phyloP scores from a whole-genome alignment of 2,329 filamentous ascomycete species.

The Epichloe elymi region DNA sequence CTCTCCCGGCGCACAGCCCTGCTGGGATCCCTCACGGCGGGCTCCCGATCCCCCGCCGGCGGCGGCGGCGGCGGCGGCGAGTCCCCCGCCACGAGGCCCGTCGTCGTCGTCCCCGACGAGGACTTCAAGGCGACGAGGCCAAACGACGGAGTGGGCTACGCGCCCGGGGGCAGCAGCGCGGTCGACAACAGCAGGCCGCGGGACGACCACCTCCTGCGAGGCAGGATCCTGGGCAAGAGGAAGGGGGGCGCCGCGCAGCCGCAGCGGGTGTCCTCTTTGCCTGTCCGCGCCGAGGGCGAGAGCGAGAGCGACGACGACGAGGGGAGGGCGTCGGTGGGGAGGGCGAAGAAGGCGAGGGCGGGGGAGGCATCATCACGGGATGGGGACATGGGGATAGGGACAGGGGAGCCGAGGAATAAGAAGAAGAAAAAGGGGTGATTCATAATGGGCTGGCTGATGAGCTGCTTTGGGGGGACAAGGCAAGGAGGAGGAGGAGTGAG shows the following conservation, averaged over 20 bases:
- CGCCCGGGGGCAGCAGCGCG: conserved; percentile 16
- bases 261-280: conserved; percentile 3
- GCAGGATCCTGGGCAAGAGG: conserved; percentile 9
- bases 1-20: conserved; percentile 22
- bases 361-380: neutral
- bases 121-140: neutral
- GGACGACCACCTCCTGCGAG: neutral
- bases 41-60: too few relatives aligned
- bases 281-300: neutral
- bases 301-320: conserved; percentile 24
- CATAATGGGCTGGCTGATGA: neutral
- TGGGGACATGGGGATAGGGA: too few relatives aligned
- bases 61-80: too few relatives aligned
- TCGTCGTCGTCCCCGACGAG: conserved; percentile 1
- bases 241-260: neutral
- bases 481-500: too few relatives aligned
- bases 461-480: conserved; percentile 11
- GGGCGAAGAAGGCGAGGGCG: conserved; percentile 9
- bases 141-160: conserved; percentile 31
- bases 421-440: neutral
- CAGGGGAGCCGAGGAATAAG: neutral
- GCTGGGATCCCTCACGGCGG: conserved; percentile 16
- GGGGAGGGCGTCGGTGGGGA: conserved; percentile 24
- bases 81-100: conserved; percentile 7
- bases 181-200: neutral